Percentiles rank a stretch among this genome's conserved stretches.
Conservation (phyloP, 768 basidiomycete genomes). For the Boletus subcaerulescens region DNA sequence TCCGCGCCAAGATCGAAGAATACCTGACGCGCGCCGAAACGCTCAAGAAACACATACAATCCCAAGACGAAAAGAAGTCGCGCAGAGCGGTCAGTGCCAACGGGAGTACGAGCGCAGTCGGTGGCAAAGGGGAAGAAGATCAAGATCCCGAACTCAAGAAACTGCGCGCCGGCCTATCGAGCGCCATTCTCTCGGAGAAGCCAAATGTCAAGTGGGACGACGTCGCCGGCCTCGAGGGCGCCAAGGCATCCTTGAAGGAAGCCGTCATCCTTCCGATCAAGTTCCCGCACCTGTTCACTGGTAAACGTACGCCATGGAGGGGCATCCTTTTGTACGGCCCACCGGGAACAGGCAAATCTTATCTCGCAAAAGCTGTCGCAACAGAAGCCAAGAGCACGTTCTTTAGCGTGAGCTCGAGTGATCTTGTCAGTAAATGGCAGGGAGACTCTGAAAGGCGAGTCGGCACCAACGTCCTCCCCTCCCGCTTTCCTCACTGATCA, state of each 20-base stretch:
- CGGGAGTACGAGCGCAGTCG: slow-evolving; percentile 39
- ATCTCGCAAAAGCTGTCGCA: slow-evolving; percentile 96
- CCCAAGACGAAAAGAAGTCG: slow-evolving; percentile 55
- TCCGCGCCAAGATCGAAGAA: slow-evolving; percentile 84
- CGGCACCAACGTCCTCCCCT: not conserved
- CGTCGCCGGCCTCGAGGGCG: slow-evolving; percentile 92
- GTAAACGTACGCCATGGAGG: slow-evolving; percentile 96
- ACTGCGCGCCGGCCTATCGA: slow-evolving; percentile 83
- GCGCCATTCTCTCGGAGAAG: slow-evolving; percentile 88
- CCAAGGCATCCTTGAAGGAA: slow-evolving; percentile 95
- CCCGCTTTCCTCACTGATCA: not conserved
- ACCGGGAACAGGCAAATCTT: slow-evolving; percentile 96
- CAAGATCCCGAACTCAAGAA: slow-evolving; percentile 95
- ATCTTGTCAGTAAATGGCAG: slow-evolving; percentile 99
- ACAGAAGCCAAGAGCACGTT: slow-evolving; percentile 99
- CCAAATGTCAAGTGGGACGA: slow-evolving; percentile 99
- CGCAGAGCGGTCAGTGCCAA: slow-evolving; percentile 50
- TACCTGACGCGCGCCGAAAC: slow-evolving; percentile 91
- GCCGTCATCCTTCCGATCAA: slow-evolving; percentile 99
- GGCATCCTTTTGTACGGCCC: slow-evolving; percentile 97
- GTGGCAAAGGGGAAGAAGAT: slow-evolving; percentile 59
- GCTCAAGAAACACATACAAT: slow-evolving; percentile 76
- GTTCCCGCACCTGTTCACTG: slow-evolving; percentile 97
- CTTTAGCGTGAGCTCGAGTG: slow-evolving; percentile 93
- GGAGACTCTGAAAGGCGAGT: slow-evolving; percentile 93